These are phyloP conservation scores for Leccinum fibrillosum DNA, from an alignment of 768 basidiomycete genomes.

Conservation along the genomic window DNA sequence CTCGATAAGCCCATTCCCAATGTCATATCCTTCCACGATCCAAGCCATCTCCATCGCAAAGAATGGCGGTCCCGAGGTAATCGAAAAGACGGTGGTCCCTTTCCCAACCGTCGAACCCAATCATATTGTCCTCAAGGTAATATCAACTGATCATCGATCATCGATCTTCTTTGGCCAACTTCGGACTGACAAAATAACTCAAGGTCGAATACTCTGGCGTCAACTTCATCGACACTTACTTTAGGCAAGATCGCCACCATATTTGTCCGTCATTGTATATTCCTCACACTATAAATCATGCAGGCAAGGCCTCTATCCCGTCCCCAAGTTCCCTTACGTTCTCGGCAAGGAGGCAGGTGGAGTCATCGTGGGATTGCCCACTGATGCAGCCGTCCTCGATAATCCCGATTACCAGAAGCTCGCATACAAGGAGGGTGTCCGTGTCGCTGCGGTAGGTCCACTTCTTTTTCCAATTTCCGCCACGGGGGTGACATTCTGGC, in stretches of 20 bases:
- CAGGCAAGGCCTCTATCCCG: constrained; percentile 64
- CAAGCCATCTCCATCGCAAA: constrained; percentile 70
- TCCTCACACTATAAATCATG: background rate
- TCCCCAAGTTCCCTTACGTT: constrained; percentile 54
- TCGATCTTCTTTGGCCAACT: background rate
- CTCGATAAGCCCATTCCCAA: constrained; percentile 26
- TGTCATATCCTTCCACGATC: constrained; percentile 60
- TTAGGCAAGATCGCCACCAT: constrained; percentile 45
- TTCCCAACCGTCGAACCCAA: constrained; percentile 61
- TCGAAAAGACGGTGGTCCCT: constrained; percentile 61
- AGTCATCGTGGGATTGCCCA: constrained; percentile 69
- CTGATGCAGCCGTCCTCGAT: constrained; percentile 55
- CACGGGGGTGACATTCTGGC: background rate
- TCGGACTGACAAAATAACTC: background rate
- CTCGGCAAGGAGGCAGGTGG: constrained; percentile 83
- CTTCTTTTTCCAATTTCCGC: background rate
- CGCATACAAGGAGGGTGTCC: constrained; percentile 63
- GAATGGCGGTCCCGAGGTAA: constrained; percentile 75
- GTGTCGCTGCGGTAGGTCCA: constrained; percentile 56
- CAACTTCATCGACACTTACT: constrained; percentile 89
- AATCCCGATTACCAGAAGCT: constrained; percentile 62
- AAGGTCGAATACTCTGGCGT: constrained; percentile 76
- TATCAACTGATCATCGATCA: background rate
- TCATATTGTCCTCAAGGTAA: constrained; percentile 51
- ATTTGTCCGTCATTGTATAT: background rate